A percentile compares a stretch with the other conserved stretches of the same genome.
Conservation (phyloP, 805 yeast genomes). For the Wickerhamomyces silvicola region DNA sequence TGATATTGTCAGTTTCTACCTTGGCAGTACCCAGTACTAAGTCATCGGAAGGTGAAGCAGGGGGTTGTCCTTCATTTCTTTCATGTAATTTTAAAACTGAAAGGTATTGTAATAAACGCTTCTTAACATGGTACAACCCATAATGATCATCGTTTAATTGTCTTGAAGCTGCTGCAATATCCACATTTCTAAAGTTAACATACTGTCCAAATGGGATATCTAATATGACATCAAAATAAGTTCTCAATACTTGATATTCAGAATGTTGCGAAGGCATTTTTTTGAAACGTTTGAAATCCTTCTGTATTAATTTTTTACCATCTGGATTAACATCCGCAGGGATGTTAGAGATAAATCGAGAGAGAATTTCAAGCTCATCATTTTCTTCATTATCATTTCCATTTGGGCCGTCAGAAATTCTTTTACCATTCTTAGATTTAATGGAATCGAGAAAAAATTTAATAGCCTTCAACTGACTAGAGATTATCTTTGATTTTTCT, state of each 20-base stretch:
- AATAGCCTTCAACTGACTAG: conserved; percentile 48
- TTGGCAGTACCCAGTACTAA: conserved; percentile 12
- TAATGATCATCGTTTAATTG: conserved; percentile 71
- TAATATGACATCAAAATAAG: conserved; percentile 56
- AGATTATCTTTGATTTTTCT: conserved; percentile 49
- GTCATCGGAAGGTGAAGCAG: conserved; percentile 8
- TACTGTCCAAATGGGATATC: conserved; percentile 55
- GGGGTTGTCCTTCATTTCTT: conserved; percentile 10
- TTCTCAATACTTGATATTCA: conserved; percentile 58
- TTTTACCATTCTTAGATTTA: conserved; percentile 20
- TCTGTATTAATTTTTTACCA: conserved; percentile 32
- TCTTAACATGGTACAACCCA: conserved; percentile 69
- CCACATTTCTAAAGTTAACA: conserved; percentile 26
- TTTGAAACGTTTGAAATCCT: conserved; percentile 50
- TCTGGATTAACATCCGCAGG: conserved; percentile 30
- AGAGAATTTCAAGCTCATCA: conserved; percentile 31
- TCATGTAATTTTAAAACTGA: conserved; percentile 61
- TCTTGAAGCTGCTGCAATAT: conserved; percentile 45
- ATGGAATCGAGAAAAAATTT: conserved; percentile 43
- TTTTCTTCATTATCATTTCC: conserved; percentile 22
- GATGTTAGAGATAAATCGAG: conserved; percentile 23
- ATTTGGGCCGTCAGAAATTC: conserved; percentile 1
- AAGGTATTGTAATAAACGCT: conserved; percentile 68
- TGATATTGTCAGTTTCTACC: conserved; percentile 1
- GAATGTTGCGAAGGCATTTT: conserved; percentile 47